Percentiles rank a stretch among this genome's conserved stretches.
Conservation (phyloP, 129 eudicot species). For the Flaveria robusta region DNA sequence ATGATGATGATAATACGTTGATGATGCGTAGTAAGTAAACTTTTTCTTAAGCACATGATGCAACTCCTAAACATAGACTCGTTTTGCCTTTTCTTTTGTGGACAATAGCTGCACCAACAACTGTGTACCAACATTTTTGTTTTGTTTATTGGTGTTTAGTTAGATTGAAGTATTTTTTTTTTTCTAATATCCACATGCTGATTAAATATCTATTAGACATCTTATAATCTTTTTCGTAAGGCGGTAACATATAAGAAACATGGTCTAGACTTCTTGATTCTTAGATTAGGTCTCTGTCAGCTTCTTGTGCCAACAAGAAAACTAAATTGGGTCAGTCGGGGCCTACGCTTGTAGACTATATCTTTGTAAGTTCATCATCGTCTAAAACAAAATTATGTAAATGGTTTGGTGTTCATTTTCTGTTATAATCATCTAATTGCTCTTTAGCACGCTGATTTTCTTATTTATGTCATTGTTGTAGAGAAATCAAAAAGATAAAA, state of each 20-base stretch:
- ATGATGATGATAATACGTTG: background rate
- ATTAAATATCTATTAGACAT: background rate
- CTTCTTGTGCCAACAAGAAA: conserved; percentile 17
- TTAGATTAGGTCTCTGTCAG: conserved; percentile 6
- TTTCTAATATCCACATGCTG: background rate
- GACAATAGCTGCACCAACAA: background rate
- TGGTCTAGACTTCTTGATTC: conserved; percentile 3
- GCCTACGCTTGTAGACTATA: background rate
- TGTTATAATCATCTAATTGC: background rate
- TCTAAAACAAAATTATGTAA: conserved; percentile 1
- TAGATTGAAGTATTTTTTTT: background rate
- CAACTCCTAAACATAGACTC: background rate
- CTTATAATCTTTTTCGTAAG: background rate
- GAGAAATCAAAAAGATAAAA: conserved; percentile 95
- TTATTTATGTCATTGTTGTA: conserved; percentile 38
- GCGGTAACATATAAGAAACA: background rate
- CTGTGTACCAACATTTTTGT: background rate
- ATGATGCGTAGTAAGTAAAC: background rate
- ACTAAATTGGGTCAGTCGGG: background rate
- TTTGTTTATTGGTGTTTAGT: background rate
- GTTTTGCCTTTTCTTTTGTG: background rate
- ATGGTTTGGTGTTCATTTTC: conserved; percentile 18
- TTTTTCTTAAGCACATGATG: no score
- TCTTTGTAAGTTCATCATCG: background rate
- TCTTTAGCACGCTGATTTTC: conserved; percentile 25